phyloP scores from a whole-genome alignment of 225 moss, liverwort and hornwort species.

The Marchantia polymorpha region DNA sequence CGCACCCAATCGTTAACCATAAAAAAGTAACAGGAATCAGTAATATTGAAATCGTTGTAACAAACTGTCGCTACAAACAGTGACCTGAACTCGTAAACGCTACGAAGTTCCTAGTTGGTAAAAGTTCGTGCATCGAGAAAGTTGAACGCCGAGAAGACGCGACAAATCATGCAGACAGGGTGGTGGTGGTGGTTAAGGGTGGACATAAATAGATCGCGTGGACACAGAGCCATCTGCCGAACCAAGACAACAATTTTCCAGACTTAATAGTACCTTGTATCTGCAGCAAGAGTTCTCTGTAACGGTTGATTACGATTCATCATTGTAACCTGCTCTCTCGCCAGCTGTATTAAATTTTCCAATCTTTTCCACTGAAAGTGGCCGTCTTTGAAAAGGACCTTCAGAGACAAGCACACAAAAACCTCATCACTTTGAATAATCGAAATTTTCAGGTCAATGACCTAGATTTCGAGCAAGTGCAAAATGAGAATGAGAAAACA shows the following conservation, averaged over 20 bases:
- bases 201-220: too few relatives aligned
- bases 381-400: conserved; percentile 95
- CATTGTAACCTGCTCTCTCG: conserved; percentile 91
- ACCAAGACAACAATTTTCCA: too few relatives aligned
- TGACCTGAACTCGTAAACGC: too few relatives aligned
- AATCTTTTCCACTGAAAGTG: conserved; percentile 93
- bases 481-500: not conserved
- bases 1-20: too few relatives aligned
- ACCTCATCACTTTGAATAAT: not conserved
- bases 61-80: too few relatives aligned
- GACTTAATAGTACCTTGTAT: conserved; percentile 24
- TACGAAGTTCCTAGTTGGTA: too few relatives aligned
- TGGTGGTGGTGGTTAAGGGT: too few relatives aligned
- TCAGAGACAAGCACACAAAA: not conserved
- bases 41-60: too few relatives aligned
- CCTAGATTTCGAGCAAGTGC: not conserved
- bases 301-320: conserved; percentile 77
- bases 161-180: too few relatives aligned
- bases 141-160: too few relatives aligned
- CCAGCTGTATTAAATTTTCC: conserved; percentile 86
- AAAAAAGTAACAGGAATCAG: not conserved
- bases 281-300: conserved; percentile 47
- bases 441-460: not conserved
- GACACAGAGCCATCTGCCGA: too few relatives aligned
- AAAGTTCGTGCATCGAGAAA: too few relatives aligned